Evolutionary conservation across 2,329 filamentous ascomycete genomes (phyloP), one percentile per base, ranked within the genome.

Genomic region (Parafenestella ontariensis): DNA sequence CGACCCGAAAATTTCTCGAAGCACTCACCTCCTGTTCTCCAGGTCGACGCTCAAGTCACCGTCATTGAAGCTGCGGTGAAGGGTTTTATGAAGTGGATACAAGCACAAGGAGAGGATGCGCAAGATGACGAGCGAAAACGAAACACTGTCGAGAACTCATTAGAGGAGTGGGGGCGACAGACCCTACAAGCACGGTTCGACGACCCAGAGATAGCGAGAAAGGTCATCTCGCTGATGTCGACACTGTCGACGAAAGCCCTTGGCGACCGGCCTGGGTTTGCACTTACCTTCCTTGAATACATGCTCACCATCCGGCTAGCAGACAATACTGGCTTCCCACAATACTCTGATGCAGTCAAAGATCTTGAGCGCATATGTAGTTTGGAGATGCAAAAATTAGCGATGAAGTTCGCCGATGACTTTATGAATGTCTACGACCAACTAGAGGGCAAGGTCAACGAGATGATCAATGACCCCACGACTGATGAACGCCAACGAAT

Each of bases 331-430:
- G 85, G 89, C 40, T 85, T 89, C 65, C 83, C 85, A 36, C 80
- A 86, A 3, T 96, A 93, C 74, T 92, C 90, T 13, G 95, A 98
- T 61, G 89, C 93, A 1, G 90, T 97, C 31, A 95, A 93, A 70
- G 91, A 96, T 53, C 82, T 99, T 15, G 92, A 97, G 71, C 86
- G 85, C 3, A 86, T 96, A 68, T 90, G 91, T 66, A 92, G 92
- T 75, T 84, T 92, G 51, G 94, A 99, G 74, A 82, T 98, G 54
- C 92, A 96, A 68, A 86, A 93, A 52, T 82, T 99, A 36, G 94
- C 94, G 6, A 87, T 91, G 58, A 91, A 92, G 66, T 96, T 97
- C 83, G 89, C 95, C 0, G 91, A 98, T 72, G 89, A 96, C 70
- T 87, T 99, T 58, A 83, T 95, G 66, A 87, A 87, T 33, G 93